phyloP scores from a whole-genome alignment of 2,329 filamentous ascomycete species.

The Zymoseptoria brevis region DNA sequence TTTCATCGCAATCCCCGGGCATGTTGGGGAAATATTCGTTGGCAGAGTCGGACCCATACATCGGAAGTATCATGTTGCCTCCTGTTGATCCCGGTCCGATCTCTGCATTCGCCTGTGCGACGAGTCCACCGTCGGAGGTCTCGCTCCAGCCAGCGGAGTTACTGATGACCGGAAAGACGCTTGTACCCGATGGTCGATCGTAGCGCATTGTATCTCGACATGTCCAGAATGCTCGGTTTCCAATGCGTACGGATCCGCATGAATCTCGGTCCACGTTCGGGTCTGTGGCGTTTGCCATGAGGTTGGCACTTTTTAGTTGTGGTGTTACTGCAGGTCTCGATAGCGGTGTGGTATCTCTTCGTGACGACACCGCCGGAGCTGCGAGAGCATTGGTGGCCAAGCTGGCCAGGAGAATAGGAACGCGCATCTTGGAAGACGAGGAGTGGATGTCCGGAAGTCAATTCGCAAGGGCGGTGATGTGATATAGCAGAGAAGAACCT shows the following conservation, averaged over 20 bases:
- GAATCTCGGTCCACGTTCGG: constrained; percentile 19
- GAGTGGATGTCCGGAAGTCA: neutral
- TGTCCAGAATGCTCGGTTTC: constrained; percentile 19
- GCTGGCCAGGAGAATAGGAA: neutral
- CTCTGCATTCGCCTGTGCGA: constrained; percentile 1
- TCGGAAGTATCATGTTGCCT: constrained; percentile 13
- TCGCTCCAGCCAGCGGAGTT: constrained; percentile 20
- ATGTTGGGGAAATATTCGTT: neutral
- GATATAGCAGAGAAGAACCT: neutral
- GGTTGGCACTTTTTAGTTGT: constrained; percentile 9
- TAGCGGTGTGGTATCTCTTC: neutral
- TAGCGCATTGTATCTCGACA: constrained; percentile 20
- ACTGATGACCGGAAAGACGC: constrained; percentile 12
- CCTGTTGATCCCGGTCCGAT: constrained; percentile 14
- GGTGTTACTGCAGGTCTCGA: constrained; percentile 5
- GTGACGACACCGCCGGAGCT: neutral
- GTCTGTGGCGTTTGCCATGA: constrained; percentile 18
- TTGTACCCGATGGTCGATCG: constrained; percentile 1
- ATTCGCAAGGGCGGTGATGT: neutral
- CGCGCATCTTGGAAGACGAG: neutral
- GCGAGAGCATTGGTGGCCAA: neutral
- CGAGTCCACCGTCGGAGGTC: constrained; percentile 2
- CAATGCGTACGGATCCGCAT: constrained; percentile 15
- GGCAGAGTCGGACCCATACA: constrained; percentile 13
- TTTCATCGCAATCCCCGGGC: neutral